Percentiles rank a stretch among this genome's conserved stretches.
phyloP scores from a whole-genome alignment of 108 stramenopile species.

The Aurantiochytrium sp. region DNA sequence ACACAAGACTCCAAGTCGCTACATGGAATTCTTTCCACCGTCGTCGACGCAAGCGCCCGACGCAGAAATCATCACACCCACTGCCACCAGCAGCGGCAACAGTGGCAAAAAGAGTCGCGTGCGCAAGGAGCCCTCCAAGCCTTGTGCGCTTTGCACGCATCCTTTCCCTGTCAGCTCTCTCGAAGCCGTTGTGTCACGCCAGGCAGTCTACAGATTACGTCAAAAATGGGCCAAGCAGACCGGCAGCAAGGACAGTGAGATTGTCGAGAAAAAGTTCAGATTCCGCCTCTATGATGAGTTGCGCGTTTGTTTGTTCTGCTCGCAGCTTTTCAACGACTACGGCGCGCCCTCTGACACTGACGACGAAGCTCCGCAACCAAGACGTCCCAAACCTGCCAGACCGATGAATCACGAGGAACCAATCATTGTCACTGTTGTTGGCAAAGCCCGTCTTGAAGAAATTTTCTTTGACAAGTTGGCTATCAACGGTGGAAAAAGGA shows the following conservation, averaged over 20 bases:
- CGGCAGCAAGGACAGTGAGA: not conserved
- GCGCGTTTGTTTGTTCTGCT: not conserved
- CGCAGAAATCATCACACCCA: too few relatives aligned
- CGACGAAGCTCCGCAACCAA: not conserved
- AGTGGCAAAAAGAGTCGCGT: too few relatives aligned
- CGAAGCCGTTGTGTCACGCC: not conserved
- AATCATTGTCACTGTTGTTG: not conserved
- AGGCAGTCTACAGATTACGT: not conserved
- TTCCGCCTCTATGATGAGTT: constrained; percentile 5
- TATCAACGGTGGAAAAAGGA: not conserved
- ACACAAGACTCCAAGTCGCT: not conserved
- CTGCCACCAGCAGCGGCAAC: too few relatives aligned
- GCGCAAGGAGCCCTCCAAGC: not conserved
- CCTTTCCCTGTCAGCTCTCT: not conserved
- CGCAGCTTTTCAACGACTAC: not conserved
- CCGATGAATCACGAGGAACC: not conserved
- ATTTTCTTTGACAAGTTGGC: not conserved
- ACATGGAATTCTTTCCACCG: not conserved
- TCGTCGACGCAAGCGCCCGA: not conserved
- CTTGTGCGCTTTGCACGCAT: not conserved
- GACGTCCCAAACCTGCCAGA: not conserved
- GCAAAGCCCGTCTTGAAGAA: not conserved
- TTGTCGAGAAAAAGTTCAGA: not conserved
- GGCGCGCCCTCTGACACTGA: not conserved
- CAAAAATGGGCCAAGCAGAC: not conserved